Base-by-base conservation (phyloP, 352 stramenopile genomes). In the Globisporangium splendens region DNA sequence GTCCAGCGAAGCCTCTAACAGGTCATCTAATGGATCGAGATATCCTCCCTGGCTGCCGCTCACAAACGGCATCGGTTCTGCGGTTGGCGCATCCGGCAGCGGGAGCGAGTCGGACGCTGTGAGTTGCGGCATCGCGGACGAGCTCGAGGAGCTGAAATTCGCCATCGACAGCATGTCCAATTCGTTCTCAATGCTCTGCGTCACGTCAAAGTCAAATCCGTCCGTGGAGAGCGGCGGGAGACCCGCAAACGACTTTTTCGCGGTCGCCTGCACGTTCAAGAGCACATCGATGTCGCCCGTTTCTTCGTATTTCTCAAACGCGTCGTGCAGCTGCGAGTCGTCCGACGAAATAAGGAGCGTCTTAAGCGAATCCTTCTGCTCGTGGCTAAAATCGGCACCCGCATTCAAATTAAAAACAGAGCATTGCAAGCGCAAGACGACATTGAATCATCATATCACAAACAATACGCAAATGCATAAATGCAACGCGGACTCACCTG, bases 291-390 rank as follows among this genome's bases (percentile, higher is more conserved):
- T 58, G 52, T 93, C 83, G 2, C 79, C 79, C 20, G 83, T 93
- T 62, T 91, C 83, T 58, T 93, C 83, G 57, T 89, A 93, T 44
- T 76, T 61, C 39, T 93, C 83, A 50, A 93, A 93, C 11, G 83
- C 83, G 21, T 79, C 63, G 62, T 91, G 78, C 56, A 93, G 62
- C 13, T 70, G 62, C 52, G 75, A 89, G 59, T 91, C 81, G 41
- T 93, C 83, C 3, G 79, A 91, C 33, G 77, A 70, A 53, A 93
- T 78, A n/a, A 93, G 71, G 54, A 93, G 63, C 68, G 84, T 78
- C 69, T 91, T 93, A 18, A 93, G 70, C 54, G 79, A 85, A 50
- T 89, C 77, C 61, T 91, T 91, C 65, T 93, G 83, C 61, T 93
- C 80, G 46, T 83, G 76, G 39, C 77, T 89, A 35, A 15, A 56